phyloP scores from a whole-genome alignment of 2,329 filamentous ascomycete species.

The Colletotrichum euphorbiae region DNA sequence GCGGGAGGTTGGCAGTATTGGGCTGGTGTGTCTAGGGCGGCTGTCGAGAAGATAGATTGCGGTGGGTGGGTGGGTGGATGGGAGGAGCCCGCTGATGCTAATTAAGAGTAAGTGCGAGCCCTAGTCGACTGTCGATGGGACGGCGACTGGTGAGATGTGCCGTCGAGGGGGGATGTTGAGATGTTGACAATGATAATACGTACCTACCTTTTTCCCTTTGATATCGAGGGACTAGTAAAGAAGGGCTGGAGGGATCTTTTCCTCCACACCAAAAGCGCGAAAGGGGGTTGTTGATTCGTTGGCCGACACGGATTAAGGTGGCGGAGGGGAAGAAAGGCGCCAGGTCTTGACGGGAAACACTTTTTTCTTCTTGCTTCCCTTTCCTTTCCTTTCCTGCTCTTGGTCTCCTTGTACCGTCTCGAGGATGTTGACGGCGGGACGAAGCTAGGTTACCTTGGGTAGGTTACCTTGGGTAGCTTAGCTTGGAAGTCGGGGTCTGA shows the following conservation, averaged over 20 bases:
- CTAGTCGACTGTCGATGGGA: conserved; percentile 14
- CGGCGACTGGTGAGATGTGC: neutral
- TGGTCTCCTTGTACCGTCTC: conserved; percentile 1
- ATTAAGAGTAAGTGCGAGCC: conserved; percentile 29
- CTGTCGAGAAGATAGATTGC: conserved; percentile 36
- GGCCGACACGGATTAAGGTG: neutral
- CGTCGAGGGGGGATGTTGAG: neutral
- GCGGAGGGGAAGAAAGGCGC: neutral
- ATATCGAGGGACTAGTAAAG: neutral
- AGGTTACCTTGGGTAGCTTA: conserved; percentile 16
- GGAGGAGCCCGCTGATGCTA: conserved; percentile 31
- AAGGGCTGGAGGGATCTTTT: conserved; percentile 5
- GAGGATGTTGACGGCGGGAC: conserved; percentile 10
- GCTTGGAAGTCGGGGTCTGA: neutral
- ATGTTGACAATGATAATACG: neutral
- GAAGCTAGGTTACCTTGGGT: conserved; percentile 28
- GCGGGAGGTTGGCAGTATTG: conserved; percentile 35
- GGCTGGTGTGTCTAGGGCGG: conserved; percentile 24
- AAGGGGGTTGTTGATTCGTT: conserved; percentile 20
- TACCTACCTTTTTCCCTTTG: neutral
- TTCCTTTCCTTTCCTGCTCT: neutral
- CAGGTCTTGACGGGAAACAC: conserved; percentile 9
- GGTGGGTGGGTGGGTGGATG: conserved; percentile 36
- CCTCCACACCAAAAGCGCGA: conserved; percentile 10
- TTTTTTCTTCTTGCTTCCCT: neutral